A percentile compares a stretch with the other conserved stretches of the same genome.
Conservation (phyloP, 176 grass and related monocot genomes). For the Zoysia japonica region DNA sequence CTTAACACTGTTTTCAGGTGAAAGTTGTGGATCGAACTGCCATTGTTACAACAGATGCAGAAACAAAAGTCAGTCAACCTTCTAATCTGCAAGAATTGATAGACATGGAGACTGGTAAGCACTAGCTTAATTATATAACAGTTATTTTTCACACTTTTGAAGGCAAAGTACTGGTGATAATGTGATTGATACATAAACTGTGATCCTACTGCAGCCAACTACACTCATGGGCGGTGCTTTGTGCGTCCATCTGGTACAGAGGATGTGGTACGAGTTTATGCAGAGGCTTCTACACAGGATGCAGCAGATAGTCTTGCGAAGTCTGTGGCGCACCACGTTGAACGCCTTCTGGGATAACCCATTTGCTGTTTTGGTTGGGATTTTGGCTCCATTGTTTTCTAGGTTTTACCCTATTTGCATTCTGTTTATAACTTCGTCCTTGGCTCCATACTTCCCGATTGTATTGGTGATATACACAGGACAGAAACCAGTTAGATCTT, state of each 20-base stretch:
- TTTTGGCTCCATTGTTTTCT: neutral
- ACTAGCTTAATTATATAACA: neutral
- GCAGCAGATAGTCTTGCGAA: conserved; percentile 69
- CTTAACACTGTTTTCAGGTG: conserved; percentile 51
- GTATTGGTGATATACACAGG: neutral
- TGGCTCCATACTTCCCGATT: neutral
- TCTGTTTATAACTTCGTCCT: neutral
- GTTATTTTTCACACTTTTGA: neutral
- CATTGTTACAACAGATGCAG: conserved; percentile 72
- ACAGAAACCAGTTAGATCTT: neutral
- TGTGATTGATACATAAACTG: conserved; percentile 9
- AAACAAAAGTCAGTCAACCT: conserved; percentile 69
- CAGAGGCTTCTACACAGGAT: conserved; percentile 72
- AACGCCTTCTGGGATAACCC: conserved; percentile 50
- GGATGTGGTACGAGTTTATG: conserved; percentile 86
- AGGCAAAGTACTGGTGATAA: neutral
- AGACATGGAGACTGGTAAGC: conserved; percentile 68
- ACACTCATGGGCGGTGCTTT: conserved; percentile 73
- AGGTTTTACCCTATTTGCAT: neutral
- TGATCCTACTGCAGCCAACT: conserved; percentile 52
- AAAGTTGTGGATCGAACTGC: conserved; percentile 81
- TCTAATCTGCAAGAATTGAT: conserved; percentile 71
- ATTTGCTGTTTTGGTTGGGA: neutral
- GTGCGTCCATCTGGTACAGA: conserved; percentile 86
- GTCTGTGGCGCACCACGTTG: conserved; percentile 63